Evolutionary conservation across 306 rosid genomes (phyloP), one percentile per base, ranked within the genome.

Genomic region (Herpetospermum pedunculosum): DNA sequence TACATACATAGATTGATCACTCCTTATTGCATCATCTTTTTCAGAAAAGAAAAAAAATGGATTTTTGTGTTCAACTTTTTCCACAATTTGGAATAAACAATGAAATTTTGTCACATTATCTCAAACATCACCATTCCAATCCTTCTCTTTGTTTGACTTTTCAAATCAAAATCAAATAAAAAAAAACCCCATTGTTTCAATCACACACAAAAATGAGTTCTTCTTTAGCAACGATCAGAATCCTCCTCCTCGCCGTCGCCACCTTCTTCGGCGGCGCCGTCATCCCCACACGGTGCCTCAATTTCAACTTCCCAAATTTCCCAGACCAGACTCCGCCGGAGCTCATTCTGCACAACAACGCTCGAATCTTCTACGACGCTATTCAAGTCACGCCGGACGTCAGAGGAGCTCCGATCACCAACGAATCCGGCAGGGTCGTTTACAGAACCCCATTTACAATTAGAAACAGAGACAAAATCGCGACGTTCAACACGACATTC

Each of bases 351-450:
- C 13, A 19, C 16, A 2, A 14, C 10, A 32, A 77, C 6, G 77
- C 88, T 3, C 2, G 3, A 2, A 49, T 81, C 23, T 11, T 0
- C 6, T 1, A 0, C 0, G 0, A 26, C 46, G 84, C 82, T 34
- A 71, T 77, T 46, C 84, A 84, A 75, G 78, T 84, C 14, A 82
- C 88, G 19, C 68, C 67, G 40, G 85, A 84, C 73, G 41, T 52
- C 16, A 15, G n/a, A 4, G 18, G 0, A 4, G 5, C 4, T 12
- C 12, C 38, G 5, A 23, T 84, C 48, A n/a, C 18, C 16, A 75
- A 84, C 21, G 11, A 43, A 32, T 72, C 82, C 47, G 84, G 84
- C 68, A 53, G 84, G 71, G 73, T 59, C 16, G 43, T 82, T 21
- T 68, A 46, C 70, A 32, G 30, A 7, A 0, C 65, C 38, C 76